These are phyloP conservation scores for Nicotiana noctiflora DNA, from an alignment of 257 asterid species.

Conservation along the genomic window DNA sequence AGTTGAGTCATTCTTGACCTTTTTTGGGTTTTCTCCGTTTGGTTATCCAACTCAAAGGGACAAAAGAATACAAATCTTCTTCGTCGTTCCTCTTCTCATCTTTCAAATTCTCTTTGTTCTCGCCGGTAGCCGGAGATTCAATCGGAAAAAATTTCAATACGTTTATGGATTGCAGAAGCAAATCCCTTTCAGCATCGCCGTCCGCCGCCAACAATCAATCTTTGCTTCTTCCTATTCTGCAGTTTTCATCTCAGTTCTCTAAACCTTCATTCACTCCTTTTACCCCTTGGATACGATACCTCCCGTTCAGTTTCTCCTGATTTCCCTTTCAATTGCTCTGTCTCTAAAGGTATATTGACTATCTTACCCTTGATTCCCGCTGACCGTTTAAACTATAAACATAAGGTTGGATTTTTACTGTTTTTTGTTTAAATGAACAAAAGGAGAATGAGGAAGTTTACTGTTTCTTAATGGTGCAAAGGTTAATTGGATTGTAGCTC, in stretches of 20 bases:
- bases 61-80: neutral
- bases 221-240: neutral
- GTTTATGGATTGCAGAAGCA: constrained; percentile 46
- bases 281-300: constrained; percentile 38
- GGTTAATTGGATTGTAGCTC: neutral
- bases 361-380: neutral
- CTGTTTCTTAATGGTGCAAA: neutral
- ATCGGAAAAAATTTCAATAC: neutral
- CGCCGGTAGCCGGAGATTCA: constrained; percentile 2
- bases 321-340: too few relatives aligned
- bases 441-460: neutral
- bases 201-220: constrained; percentile 10
- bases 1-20: neutral
- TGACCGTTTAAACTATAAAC: neutral
- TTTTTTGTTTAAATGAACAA: neutral
- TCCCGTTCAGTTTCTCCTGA: constrained; percentile 37
- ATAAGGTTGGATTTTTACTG: neutral
- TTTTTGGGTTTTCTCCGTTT: neutral
- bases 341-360: neutral
- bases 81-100: neutral
- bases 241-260: constrained; percentile 16
- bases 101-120: neutral
- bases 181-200: constrained; percentile 12
- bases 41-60: neutral
- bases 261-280: constrained; percentile 16